Evolutionary conservation across 441 rosid genomes (phyloP), one percentile per base, ranked within the genome.

Genomic region (Aleurites moluccanus): DNA sequence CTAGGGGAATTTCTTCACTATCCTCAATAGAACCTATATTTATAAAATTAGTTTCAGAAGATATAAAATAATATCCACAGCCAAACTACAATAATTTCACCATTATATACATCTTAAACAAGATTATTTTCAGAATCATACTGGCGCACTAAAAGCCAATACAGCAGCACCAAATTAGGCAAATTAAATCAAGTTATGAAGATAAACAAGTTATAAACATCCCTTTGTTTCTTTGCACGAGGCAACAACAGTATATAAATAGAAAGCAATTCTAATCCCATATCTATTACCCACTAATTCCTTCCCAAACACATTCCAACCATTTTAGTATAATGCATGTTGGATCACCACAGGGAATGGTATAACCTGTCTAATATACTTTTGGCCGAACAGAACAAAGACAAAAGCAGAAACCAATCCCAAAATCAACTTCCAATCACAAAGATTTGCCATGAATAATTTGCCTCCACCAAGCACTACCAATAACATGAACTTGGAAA

Each of bases 1-100:
- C 93, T 35, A 95, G 68, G 14, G 88, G 91, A 75, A 91, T 95
- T 75, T 90, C 99, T 82, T 92, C 90, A 42, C 78, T 85, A 83
- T 92, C 71, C 73, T 73, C 63, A 33, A 50, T 80, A 23, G 65
- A 47, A 78, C 84, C 92, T 88, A 80, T 44, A 64, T 27, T 61
- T 47, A 70, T 47, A 53, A 8, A 67, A 64, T 62, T 13, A 74
- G 70, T 38, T 62, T 73, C 21, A 8, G 6, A 15, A 45, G 18
- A 23, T n/a, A 56, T 56, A n/a, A n/a, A 56, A 56, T 20, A 20
- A 20, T 18, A 20, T 53, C 25, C 13, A 40, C 53, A 21, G 47
- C 23, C 52, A 64, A 1, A 65, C 52, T 20, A 15, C 13, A 25
- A 53, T 30, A 8, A 55, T 13, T 70, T 65, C 52, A 56, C 49